A percentile compares a stretch with the other conserved stretches of the same genome.
These are phyloP conservation scores for Agrostemma githago DNA, from an alignment of 148 eudicot genomes.

Conservation along the genomic window DNA sequence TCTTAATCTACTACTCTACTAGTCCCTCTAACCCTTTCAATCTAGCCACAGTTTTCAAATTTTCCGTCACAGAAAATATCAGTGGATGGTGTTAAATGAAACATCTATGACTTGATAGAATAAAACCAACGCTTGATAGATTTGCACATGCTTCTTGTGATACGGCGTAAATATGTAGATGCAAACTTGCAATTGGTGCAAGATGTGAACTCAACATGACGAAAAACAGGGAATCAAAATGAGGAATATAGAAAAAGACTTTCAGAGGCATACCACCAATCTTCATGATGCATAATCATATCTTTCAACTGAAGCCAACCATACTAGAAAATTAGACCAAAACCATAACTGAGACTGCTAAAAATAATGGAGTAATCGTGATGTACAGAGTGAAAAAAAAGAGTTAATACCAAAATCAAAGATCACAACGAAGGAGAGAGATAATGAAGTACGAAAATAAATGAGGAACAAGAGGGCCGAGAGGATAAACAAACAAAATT, in stretches of 20 bases:
- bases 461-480: too few relatives aligned
- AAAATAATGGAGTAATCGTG: background rate
- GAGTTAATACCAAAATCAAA: too few relatives aligned
- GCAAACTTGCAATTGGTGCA: background rate
- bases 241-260: conserved; percentile 2
- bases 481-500: too few relatives aligned
- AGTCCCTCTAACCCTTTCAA: background rate
- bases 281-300: conserved; percentile 71
- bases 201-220: conserved; percentile 9
- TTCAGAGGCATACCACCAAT: conserved; percentile 63
- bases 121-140: background rate
- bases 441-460: too few relatives aligned
- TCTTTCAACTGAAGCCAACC: conserved; percentile 60
- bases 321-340: background rate
- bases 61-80: background rate
- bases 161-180: too few relatives aligned
- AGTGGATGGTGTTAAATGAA: background rate
- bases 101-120: background rate
- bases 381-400: too few relatives aligned
- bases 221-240: background rate
- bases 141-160: background rate
- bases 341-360: background rate
- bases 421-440: too few relatives aligned
- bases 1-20: background rate
- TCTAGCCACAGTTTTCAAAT: background rate